A percentile compares a stretch with the other conserved stretches of the same genome.
Conservation (phyloP, 2,329 filamentous ascomycete genomes). For the Emericellopsis atlantica region DNA sequence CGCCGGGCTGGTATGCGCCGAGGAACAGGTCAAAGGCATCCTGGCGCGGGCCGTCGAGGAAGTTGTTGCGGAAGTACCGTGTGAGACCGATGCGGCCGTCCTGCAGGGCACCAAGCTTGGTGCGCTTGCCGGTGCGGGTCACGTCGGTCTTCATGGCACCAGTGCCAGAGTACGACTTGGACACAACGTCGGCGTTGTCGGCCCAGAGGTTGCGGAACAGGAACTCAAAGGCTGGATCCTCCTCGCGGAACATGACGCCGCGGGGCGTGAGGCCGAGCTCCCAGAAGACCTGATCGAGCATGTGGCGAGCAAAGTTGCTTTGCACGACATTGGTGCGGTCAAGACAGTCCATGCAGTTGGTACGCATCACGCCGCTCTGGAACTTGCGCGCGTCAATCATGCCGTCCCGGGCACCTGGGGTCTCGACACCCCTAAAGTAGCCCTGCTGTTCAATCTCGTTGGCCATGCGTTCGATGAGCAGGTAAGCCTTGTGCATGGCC, state of each 20-base stretch:
- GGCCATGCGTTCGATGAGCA: slow-evolving; percentile 71
- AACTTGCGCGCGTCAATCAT: slow-evolving; percentile 67
- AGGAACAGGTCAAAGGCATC: slow-evolving; percentile 94
- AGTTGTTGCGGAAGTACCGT: slow-evolving; percentile 89
- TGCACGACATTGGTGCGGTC: slow-evolving; percentile 97
- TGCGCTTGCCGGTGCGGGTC: slow-evolving; percentile 84
- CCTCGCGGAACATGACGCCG: slow-evolving; percentile 63
- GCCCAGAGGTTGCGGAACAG: slow-evolving; percentile 97
- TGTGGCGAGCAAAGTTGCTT: slow-evolving; percentile 87
- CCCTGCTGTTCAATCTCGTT: slow-evolving; percentile 66
- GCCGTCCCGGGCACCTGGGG: slow-evolving; percentile 57
- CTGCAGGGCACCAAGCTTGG: slow-evolving; percentile 70
- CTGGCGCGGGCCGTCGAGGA: slow-evolving; percentile 82
- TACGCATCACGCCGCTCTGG: slow-evolving; percentile 85
- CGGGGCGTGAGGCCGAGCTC: slow-evolving; percentile 69
- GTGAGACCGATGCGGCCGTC: slow-evolving; percentile 82
- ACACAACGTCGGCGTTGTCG: slow-evolving; percentile 94
- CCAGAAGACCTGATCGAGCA: slow-evolving; percentile 75
- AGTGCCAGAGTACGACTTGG: slow-evolving; percentile 84
- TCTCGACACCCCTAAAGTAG: slow-evolving; percentile 88
- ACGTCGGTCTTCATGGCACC: slow-evolving; percentile 97
- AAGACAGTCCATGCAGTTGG: slow-evolving; percentile 98
- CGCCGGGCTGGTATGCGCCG: slow-evolving; percentile 68
- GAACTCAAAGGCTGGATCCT: slow-evolving; percentile 72
- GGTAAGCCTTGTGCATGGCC: slow-evolving; percentile 80